These are phyloP conservation scores for Lasiodiplodia gonubiensis DNA, from an alignment of 2,329 filamentous ascomycete genomes.

Conservation along the genomic window DNA sequence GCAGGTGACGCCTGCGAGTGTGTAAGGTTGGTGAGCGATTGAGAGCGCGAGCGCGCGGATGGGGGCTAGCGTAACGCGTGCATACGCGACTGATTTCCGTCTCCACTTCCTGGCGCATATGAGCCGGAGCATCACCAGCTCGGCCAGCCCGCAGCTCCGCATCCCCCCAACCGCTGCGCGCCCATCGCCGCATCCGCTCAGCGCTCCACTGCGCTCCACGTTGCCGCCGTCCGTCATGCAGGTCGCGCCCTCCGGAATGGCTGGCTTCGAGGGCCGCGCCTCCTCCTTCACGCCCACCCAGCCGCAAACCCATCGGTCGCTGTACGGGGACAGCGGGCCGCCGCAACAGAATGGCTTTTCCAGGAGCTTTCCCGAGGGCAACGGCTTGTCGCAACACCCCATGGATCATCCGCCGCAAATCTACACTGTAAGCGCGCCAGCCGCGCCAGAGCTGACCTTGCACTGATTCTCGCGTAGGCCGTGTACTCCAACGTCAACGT, in stretches of 20 bases:
- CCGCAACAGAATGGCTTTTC: constrained; percentile 41
- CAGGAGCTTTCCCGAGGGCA: constrained; percentile 47
- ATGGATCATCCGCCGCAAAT: constrained; percentile 56
- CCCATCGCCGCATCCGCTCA: constrained; percentile 14
- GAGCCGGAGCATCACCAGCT: constrained; percentile 21
- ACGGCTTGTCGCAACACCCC: constrained; percentile 41
- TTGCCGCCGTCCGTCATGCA: constrained; percentile 27
- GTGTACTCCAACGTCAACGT: constrained; percentile 95
- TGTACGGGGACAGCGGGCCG: constrained; percentile 44
- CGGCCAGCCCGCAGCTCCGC: constrained; percentile 34
- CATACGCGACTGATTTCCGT: constrained; percentile 21
- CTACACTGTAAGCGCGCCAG: constrained; percentile 51
- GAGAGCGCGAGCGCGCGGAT: constrained; percentile 13
- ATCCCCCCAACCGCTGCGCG: constrained; percentile 40
- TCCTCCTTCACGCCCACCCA: constrained; percentile 33
- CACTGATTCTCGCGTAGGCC: constrained; percentile 58
- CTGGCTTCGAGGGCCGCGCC: constrained; percentile 30
- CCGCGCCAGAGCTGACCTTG: not conserved
- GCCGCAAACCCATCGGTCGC: constrained; percentile 39
- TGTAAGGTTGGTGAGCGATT: not conserved
- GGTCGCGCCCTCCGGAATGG: constrained; percentile 25
- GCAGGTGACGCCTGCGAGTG: not conserved
- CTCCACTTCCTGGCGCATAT: constrained; percentile 19
- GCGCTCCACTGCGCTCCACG: constrained; percentile 17
- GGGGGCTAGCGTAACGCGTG: constrained; percentile 23